Evolutionary conservation across 192 early-diverging fungal species (phyloP), one percentile per base, ranked within the genome.

Genomic region (Chytriomyces confervae): DNA sequence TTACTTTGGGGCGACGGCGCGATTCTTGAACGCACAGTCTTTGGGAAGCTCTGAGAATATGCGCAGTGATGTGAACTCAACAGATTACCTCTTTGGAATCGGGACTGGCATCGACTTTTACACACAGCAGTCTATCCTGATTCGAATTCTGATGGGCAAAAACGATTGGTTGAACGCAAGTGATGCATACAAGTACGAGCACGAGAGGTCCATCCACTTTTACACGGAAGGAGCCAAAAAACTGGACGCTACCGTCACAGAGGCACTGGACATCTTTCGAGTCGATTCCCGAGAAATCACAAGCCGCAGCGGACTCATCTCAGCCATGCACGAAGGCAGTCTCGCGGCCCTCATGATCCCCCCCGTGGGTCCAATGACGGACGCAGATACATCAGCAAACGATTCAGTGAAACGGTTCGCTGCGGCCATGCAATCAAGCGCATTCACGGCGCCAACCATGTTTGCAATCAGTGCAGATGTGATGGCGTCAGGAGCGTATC

Each of bases 131-230:
- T 20, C 9, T 7, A 76, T 75, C 24, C 44, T 83, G 47, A 57
- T 75, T 57, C 57, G 62, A 9, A 61, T 51, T 5, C 76, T 80
- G 61, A 50, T 46, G n/a, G 84, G 79, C n/a, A 85, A 85, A 61
- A 67, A 73, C 50, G 81, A 72, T 29, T 85, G 81, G 81, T n/a
- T 79, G 3, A 49, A 76, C 69, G 83, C 83, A 9, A 24, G 61
- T 29, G 45, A 46, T 46, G 43, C 57, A 16, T 8, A 16, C 45
- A 29, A 9, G 29, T 61, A 27, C 46, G 44, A 44, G 45, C 53
- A 20, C 53, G 53, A 20, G 13, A 13, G 27, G 20, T 23, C 13
- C 3, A 50, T 65, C 45, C 8, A 16, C 10, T 62, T 50, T 18
- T 69, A 64, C 29, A 20, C 29, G 46, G 36, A 69, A 44, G 77